phyloP scores from a whole-genome alignment of 768 basidiomycete genomes.

The Leccinum subtestaceum region DNA sequence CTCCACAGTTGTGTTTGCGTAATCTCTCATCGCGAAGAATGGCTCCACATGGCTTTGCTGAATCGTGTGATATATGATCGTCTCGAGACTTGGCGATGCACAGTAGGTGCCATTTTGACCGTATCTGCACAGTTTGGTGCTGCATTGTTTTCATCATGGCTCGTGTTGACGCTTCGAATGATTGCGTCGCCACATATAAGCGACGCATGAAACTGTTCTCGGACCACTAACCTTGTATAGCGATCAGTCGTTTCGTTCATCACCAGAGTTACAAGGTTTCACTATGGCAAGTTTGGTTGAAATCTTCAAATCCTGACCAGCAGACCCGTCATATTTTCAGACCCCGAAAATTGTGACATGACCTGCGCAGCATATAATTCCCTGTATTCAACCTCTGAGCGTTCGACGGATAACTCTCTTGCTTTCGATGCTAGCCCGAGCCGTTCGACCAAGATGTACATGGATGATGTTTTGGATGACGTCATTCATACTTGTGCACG shows the following conservation, averaged over 20 bases:
- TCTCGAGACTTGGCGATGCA: background rate
- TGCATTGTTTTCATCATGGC: background rate
- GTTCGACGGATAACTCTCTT: too few relatives aligned
- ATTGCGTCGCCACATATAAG: background rate
- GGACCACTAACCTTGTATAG: background rate
- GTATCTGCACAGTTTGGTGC: background rate
- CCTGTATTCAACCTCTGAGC: background rate
- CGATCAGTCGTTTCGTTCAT: background rate
- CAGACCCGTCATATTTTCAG: background rate
- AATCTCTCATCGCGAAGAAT: background rate
- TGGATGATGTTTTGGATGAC: conserved; percentile 3
- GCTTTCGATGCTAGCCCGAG: conserved; percentile 1
- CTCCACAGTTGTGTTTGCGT: background rate
- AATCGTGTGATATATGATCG: background rate
- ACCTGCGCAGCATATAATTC: background rate
- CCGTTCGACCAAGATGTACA: background rate
- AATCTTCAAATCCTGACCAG: background rate
- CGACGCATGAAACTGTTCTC: background rate
- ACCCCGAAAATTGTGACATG: background rate
- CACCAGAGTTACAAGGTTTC: background rate
- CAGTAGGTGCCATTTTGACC: background rate
- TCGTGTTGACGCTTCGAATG: background rate
- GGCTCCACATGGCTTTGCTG: background rate
- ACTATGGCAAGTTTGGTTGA: background rate
- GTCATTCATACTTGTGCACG: conserved; percentile 6